Evolutionary conservation across 768 basidiomycete species (phyloP), one percentile per base, ranked within the genome.

Genomic region (Boletus speciosus): DNA sequence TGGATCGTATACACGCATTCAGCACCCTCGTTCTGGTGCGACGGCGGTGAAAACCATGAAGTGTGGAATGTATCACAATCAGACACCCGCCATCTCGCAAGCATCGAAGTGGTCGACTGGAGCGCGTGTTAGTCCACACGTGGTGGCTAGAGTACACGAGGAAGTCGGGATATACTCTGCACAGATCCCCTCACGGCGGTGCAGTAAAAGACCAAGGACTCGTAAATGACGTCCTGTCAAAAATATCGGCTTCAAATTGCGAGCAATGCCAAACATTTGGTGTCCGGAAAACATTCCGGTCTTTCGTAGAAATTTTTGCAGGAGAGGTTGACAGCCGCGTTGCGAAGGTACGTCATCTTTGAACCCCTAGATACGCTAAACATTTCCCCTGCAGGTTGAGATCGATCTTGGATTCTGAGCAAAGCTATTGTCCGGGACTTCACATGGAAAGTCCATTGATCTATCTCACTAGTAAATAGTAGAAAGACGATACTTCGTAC

Each of bases 121-220:
- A 56, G 27, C 0, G 0, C 1, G 7, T 50, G 11, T 15, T 14
- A 1, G 51, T 53, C 43, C 57, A 64, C 31, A 34, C 0, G 1
- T 65, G 56, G 62, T 64, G 60, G 63, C 0, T 37, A 1, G 40
- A 59, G 14, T 65, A 59, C 19, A 56, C 57, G 61, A 56, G 6
- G 19, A 60, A 49, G 49, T 54, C 61, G 16, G 37, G 51, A 41
- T 6, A 8, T 0, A 54, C 38, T 1, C 14, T 65, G 49, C 52
- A 37, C 29, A 41, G 29, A 37, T 31, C 19, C 6, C 54, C 61
- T 12, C 19, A 21, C 0, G 35, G 52, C 1, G 11, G 47, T 1
- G 29, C 23, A 6, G 52, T 62, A 5, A 59, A 48, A 21, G 48
- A 62, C 34, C 2, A 5, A 11, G 5, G 32, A 4, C 49, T 60